Base-by-base conservation (phyloP, 805 yeast genomes). In the Teunomyces cretensis region DNA sequence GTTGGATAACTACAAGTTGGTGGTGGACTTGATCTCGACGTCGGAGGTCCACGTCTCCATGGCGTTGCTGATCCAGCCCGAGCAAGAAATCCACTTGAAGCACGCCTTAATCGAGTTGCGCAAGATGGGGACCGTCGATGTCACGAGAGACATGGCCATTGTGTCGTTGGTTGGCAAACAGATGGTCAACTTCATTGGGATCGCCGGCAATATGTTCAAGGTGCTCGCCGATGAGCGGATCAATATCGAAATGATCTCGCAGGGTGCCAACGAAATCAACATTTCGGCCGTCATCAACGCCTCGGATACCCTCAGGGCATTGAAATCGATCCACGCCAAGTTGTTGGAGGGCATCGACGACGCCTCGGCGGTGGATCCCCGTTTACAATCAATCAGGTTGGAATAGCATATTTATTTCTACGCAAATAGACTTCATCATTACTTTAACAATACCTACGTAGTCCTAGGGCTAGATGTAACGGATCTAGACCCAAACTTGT, bases 11-110 rank as follows among this genome's bases (percentile, higher is more conserved):
- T 86, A 80, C 68, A 83, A 81, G 64, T 70, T 92, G 42, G 97
- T 92, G 40, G 98, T 94, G 35, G 99, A 94, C 68, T 80, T 94
- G 60, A 92, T 94, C 58, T 89, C 97, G 39, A 94, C 99, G 2
- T 89, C 97, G 0, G 98, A 94, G 66, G 99, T 94, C 9, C 97
- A 94, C 61, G 96, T 94, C 22, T 92, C 98, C 13, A 92, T 94
- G 98, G 99, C 99, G 3, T 74, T 94, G 53, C 95, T 89, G 53
- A 81, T 85, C 49, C 83, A 83, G 36, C 75, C 75, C 26, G 78
- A 82, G 32, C 91, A 84, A 47, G 84, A 83, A 16, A 68, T 70
- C 42, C 74, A 79, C 12, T 72, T 91, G 54, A 79, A 83, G 46
- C 76, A 75, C 42, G 97, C 97, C 1, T 78, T 90, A 39, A 80